Evolutionary conservation across 2,329 filamentous ascomycete species (phyloP).

Genomic region (Cercospora sojina): DNA sequence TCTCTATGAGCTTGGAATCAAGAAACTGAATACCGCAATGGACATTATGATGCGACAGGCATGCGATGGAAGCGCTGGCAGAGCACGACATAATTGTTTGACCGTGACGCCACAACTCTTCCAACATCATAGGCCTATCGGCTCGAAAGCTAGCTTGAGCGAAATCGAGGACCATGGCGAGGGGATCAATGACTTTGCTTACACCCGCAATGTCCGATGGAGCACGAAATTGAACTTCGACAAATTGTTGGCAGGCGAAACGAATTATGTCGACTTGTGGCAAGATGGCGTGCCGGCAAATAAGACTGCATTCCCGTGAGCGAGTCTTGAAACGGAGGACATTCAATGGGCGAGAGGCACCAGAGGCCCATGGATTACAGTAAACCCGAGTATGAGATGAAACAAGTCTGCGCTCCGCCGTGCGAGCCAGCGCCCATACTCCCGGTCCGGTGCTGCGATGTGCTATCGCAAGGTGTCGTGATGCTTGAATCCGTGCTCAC

Average conservation of each 20-base stretch:
- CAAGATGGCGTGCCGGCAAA: conserved; percentile 5
- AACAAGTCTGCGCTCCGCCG: not conserved
- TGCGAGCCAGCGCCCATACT: not conserved
- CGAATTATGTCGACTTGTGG: conserved; percentile 34
- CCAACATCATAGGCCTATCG: conserved; percentile 48
- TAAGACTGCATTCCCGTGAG: not conserved
- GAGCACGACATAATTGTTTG: conserved; percentile 42
- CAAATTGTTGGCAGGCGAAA: conserved; percentile 40
- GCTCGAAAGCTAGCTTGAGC: conserved; percentile 38
- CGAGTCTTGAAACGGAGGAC: not conserved
- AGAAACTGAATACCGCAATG: conserved; percentile 42
- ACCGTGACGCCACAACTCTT: conserved; percentile 48
- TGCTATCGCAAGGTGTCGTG: not conserved
- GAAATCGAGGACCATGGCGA: conserved; percentile 42
- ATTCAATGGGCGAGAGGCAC: not conserved
- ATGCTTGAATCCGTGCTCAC: not conserved
- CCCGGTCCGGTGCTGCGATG: not conserved
- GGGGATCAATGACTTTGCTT: conserved; percentile 34
- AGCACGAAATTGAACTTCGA: conserved; percentile 46
- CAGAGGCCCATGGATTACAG: not conserved
- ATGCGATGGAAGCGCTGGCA: conserved; percentile 34
- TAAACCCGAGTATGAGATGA: not conserved
- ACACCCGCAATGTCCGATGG: conserved; percentile 43
- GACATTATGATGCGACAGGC: conserved; percentile 38
- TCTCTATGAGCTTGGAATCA: conserved; percentile 47